Evolutionary conservation across 2,329 filamentous ascomycete species (phyloP).

Genomic region (Tolypocladium cylindrosporum): DNA sequence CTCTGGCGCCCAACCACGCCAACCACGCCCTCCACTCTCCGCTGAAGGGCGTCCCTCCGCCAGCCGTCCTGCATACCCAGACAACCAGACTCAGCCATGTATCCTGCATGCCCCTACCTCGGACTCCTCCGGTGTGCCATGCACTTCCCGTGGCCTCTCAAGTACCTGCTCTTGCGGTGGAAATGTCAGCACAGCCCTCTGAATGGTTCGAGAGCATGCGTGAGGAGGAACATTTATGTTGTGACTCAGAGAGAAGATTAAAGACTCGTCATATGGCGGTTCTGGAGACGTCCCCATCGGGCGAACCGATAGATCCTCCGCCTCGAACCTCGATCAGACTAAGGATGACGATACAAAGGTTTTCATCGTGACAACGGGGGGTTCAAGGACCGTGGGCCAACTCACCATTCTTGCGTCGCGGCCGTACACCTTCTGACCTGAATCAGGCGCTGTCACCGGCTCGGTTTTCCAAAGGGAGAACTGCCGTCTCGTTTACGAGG

Average conservation of each 20-base stretch:
- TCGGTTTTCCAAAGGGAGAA: not conserved
- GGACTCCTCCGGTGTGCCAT: not conserved
- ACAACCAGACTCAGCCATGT: too few species aligned
- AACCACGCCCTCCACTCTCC: not conserved
- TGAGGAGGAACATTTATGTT: not conserved
- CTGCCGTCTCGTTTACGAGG: not conserved
- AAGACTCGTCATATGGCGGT: slow-evolving; percentile 33
- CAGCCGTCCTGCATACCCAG: too few species aligned
- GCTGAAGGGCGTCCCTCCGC: too few species aligned
- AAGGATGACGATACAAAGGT: slow-evolving; percentile 90
- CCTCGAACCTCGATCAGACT: slow-evolving; percentile 52
- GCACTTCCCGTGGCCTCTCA: not conserved
- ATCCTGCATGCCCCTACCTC: too few species aligned
- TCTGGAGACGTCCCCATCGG: slow-evolving; percentile 19
- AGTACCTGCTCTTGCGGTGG: not conserved
- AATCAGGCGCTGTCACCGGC: too few species aligned
- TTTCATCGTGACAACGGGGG: slow-evolving; percentile 61
- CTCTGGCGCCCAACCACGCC: not conserved
- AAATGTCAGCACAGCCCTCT: not conserved
- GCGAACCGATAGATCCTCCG: slow-evolving; percentile 20
- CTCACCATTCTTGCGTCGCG: not conserved
- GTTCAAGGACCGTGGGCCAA: slow-evolving; percentile 15
- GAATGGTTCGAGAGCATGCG: too few species aligned
- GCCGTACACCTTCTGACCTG: not conserved
- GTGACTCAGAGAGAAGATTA: slow-evolving; percentile 47